A percentile compares a stretch with the other conserved stretches of the same genome.
These are phyloP conservation scores for Podila clonocystis DNA, from an alignment of 192 early-diverging fungal species.

Conservation along the genomic window DNA sequence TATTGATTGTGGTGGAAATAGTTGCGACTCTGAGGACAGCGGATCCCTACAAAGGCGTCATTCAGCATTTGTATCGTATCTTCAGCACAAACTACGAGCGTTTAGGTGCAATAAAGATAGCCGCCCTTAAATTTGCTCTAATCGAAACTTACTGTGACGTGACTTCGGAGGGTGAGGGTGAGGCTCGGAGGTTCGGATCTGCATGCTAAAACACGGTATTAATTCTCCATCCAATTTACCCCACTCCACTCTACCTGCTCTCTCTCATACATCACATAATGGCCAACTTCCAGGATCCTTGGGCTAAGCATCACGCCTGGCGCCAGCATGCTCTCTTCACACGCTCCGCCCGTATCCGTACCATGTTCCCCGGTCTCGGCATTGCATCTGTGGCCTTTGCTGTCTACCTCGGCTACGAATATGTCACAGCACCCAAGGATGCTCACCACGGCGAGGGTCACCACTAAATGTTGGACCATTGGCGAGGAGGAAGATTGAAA, in stretches of 20 bases:
- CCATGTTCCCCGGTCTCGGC: slow-evolving; percentile 82
- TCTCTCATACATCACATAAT: slow-evolving; percentile 16
- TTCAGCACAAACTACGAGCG: background rate
- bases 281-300: slow-evolving; percentile 74
- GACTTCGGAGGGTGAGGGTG: background rate
- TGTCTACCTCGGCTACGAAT: slow-evolving; percentile 75
- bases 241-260: background rate
- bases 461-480: slow-evolving; percentile 22
- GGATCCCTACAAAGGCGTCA: too few relatives aligned
- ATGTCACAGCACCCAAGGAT: slow-evolving; percentile 60
- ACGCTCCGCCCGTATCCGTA: slow-evolving; percentile 64
- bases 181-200: background rate
- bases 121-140: too few relatives aligned
- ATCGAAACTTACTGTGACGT: background rate
- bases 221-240: background rate
- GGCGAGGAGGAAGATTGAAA: background rate
- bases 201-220: background rate
- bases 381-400: slow-evolving; percentile 80
- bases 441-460: slow-evolving; percentile 44
- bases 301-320: slow-evolving; percentile 81
- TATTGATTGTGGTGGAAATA: background rate
- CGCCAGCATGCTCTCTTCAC: slow-evolving; percentile 76
- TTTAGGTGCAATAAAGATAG: background rate
- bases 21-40: background rate
- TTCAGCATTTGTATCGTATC: background rate